Percentiles rank a stretch among this genome's conserved stretches.
phyloP scores from a whole-genome alignment of 441 rosid genomes.

The Manihot esculenta region DNA sequence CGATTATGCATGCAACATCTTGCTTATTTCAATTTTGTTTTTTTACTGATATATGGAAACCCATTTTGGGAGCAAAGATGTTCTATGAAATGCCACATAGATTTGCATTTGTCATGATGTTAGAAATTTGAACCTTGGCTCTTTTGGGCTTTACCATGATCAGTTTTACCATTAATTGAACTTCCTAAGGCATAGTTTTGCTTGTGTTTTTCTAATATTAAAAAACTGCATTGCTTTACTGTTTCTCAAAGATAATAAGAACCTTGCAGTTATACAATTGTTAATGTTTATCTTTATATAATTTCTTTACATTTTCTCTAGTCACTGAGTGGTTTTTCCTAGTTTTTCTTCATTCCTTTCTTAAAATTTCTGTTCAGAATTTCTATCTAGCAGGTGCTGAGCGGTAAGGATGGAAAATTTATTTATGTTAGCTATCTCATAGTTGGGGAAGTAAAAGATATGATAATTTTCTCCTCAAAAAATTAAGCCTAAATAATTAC shows the following conservation, averaged over 20 bases:
- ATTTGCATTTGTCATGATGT: not conserved
- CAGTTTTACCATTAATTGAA: not conserved
- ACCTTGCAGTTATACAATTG: not conserved
- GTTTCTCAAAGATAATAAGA: not conserved
- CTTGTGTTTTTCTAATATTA: not conserved
- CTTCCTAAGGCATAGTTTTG: not conserved
- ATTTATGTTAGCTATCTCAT: not conserved
- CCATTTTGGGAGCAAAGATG: conserved; percentile 8
- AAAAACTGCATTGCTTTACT: not conserved
- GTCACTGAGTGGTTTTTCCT: not conserved
- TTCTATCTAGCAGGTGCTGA: not conserved
- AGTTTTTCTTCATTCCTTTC: not conserved
- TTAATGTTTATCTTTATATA: not conserved
- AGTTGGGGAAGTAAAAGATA: not conserved
- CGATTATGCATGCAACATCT: not conserved
- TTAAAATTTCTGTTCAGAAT: not conserved
- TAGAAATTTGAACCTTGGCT: conserved; percentile 2
- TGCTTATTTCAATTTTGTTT: not conserved
- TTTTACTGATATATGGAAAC: conserved; percentile 5
- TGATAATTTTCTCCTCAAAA: conserved; percentile 1
- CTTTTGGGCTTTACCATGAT: not conserved
- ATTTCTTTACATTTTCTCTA: not conserved
- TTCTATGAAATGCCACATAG: not conserved
- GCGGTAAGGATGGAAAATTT: not conserved
- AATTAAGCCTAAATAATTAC: too few relatives aligned